A percentile compares a stretch with the other conserved stretches of the same genome.
Conservation (phyloP, 2,329 filamentous ascomycete species). For the Hypoxylon sp. region DNA sequence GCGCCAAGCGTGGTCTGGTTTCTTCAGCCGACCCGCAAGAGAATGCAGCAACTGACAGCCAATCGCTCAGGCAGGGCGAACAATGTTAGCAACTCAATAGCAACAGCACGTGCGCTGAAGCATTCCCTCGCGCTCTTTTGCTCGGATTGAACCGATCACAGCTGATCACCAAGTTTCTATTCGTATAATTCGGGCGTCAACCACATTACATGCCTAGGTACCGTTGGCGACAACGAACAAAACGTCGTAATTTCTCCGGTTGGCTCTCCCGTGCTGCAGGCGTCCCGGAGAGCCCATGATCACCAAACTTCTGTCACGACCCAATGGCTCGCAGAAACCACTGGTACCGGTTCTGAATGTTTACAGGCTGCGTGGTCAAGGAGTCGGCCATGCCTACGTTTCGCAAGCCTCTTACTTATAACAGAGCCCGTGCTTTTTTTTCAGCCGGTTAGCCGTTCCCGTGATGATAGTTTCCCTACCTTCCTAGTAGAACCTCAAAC, state of each 20-base stretch:
- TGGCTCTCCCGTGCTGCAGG: slow-evolving; percentile 31
- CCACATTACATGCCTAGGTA: slow-evolving; percentile 24
- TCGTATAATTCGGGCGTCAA: slow-evolving; percentile 36
- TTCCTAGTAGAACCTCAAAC: slow-evolving; percentile 33
- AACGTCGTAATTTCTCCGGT: slow-evolving; percentile 32
- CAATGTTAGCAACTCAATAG: slow-evolving; percentile 21
- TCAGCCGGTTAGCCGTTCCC: slow-evolving; percentile 29
- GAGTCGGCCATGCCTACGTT: slow-evolving; percentile 35
- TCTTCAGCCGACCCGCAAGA: slow-evolving; percentile 35
- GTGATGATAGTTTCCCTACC: slow-evolving; percentile 20
- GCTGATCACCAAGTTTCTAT: slow-evolving; percentile 30
- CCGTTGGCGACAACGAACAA: slow-evolving; percentile 19
- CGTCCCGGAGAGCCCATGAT: slow-evolving; percentile 29
- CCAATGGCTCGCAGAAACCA: slow-evolving; percentile 24
- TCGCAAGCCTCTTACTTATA: slow-evolving; percentile 33
- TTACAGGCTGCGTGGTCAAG: slow-evolving; percentile 33
- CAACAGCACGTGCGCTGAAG: slow-evolving; percentile 32
- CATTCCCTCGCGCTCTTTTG: slow-evolving; percentile 21
- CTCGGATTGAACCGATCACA: slow-evolving; percentile 32
- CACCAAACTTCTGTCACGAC: slow-evolving; percentile 15
- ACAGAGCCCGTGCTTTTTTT: slow-evolving; percentile 27
- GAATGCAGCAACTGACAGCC: slow-evolving; percentile 34
- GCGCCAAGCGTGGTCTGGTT: slow-evolving; percentile 36
- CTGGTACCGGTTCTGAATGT: slow-evolving; percentile 28
- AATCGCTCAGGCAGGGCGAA: slow-evolving; percentile 43